Conservation (phyloP, 2,329 filamentous ascomycete species). For the Claviceps maximensis region DNA sequence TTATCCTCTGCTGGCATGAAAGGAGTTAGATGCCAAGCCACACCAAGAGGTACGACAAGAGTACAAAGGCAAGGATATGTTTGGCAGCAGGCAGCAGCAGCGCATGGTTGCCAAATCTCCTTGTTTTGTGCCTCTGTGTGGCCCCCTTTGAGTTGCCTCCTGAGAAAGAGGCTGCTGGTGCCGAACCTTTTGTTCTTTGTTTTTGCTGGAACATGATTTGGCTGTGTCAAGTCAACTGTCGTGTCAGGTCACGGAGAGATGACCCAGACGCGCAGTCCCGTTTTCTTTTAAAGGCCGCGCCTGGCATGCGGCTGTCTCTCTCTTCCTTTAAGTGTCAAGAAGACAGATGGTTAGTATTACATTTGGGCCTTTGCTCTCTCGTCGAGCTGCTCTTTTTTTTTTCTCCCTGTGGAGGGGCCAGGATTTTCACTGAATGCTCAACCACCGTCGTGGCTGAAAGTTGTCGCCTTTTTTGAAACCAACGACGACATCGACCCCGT, state of each 20-base stretch:
- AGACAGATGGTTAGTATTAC: too few relatives aligned
- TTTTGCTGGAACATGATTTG: not conserved
- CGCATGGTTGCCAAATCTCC: not conserved
- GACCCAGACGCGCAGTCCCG: too few relatives aligned
- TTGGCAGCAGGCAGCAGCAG: too few relatives aligned
- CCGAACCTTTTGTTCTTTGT: not conserved
- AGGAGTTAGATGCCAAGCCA: too few relatives aligned
- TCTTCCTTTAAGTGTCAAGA: not conserved
- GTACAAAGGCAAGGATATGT: not conserved
- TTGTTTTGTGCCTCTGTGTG: not conserved
- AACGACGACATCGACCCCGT: not conserved
- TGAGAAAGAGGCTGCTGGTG: not conserved
- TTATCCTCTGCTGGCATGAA: too few relatives aligned
- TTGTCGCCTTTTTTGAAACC: not conserved
- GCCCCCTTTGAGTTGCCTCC: not conserved
- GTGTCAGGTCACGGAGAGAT: too few relatives aligned
- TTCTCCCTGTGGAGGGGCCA: too few relatives aligned
- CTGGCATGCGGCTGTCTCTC: not conserved
- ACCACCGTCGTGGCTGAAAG: too few relatives aligned
- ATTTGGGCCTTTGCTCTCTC: not conserved
- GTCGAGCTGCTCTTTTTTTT: not conserved
- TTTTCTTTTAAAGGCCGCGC: not conserved
- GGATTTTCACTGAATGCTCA: too few relatives aligned
- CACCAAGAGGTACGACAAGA: not conserved
- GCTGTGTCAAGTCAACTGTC: too few relatives aligned